phyloP scores from a whole-genome alignment of 768 basidiomycete species.

The Hypholoma fasciculare region DNA sequence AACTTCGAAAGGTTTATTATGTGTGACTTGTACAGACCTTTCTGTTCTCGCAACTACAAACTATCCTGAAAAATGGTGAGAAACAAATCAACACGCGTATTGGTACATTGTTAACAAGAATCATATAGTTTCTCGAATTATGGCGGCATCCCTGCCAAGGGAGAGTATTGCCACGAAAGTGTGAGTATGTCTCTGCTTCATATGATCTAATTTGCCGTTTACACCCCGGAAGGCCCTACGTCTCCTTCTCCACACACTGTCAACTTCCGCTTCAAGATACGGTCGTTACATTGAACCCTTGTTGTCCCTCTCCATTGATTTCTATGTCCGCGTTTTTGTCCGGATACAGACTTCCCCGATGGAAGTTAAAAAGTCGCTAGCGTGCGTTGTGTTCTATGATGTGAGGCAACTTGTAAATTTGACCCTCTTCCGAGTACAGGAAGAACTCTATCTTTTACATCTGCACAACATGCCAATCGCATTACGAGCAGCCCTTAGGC shows the following conservation, averaged over 20 bases:
- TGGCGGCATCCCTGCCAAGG: constrained; percentile 85
- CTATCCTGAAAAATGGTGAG: constrained; percentile 95
- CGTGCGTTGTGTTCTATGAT: constrained; percentile 46
- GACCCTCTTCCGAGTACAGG: constrained; percentile 40
- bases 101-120: not conserved
- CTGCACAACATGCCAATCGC: constrained; percentile 82
- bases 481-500: constrained; percentile 85
- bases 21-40: constrained; percentile 96
- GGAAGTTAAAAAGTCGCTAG: constrained; percentile 80
- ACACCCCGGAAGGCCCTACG: constrained; percentile 70
- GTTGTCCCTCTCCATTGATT: constrained; percentile 92
- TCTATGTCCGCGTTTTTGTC: constrained; percentile 93
- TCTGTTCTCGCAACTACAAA: constrained; percentile 92
- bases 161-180: constrained; percentile 95
- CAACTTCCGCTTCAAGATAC: constrained; percentile 87
- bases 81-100: not conserved
- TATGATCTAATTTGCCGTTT: too few relatives aligned
- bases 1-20: constrained; percentile 69
- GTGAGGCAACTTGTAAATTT: not conserved
- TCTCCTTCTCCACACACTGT: constrained; percentile 83
- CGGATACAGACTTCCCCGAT: constrained; percentile 70
- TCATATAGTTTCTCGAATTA: constrained; percentile 87
- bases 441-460: constrained; percentile 86
- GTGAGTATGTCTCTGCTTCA: constrained; percentile 41
- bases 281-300: constrained; percentile 91